Percentiles rank a stretch among this genome's conserved stretches.
These are phyloP conservation scores for Galium porrigens DNA, from an alignment of 305 asterid species.

Conservation along the genomic window DNA sequence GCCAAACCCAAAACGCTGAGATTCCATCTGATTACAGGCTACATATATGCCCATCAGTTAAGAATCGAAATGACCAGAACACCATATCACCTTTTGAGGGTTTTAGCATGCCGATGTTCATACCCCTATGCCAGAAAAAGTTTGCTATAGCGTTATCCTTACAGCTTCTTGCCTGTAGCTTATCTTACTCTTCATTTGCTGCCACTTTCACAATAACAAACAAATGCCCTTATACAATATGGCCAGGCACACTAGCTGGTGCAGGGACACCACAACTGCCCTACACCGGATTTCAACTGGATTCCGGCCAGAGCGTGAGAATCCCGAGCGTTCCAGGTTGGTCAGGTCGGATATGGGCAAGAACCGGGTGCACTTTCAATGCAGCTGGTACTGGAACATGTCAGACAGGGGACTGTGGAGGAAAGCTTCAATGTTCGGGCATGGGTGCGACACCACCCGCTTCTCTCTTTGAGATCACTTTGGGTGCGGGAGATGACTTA, in stretches of 20 bases:
- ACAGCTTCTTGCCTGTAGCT: constrained; percentile 14
- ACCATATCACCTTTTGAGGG: not conserved
- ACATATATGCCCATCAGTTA: constrained; percentile 18
- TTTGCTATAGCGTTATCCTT: constrained; percentile 17
- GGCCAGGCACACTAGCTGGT: constrained; percentile 80
- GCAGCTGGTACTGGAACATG: constrained; percentile 52
- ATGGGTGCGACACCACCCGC: constrained; percentile 66
- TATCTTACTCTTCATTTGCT: constrained; percentile 22
- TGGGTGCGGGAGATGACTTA: constrained; percentile 38
- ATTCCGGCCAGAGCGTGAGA: constrained; percentile 38
- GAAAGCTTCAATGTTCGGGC: constrained; percentile 64
- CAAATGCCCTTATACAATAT: constrained; percentile 53
- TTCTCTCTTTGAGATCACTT: constrained; percentile 66
- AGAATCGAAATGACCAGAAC: not conserved
- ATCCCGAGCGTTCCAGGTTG: constrained; percentile 48
- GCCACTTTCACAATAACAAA: constrained; percentile 40
- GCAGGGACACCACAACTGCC: constrained; percentile 54
- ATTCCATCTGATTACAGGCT: constrained; percentile 33
- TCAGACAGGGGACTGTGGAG: constrained; percentile 70
- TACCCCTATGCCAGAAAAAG: constrained; percentile 14
- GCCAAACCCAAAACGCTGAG: constrained; percentile 42
- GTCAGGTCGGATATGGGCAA: constrained; percentile 80
- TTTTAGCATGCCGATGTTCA: constrained; percentile 12
- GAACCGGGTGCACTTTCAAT: constrained; percentile 65
- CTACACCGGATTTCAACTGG: constrained; percentile 55